Evolutionary conservation across 257 asterid genomes (phyloP).

Genomic region (Osmanthus fragrans): DNA sequence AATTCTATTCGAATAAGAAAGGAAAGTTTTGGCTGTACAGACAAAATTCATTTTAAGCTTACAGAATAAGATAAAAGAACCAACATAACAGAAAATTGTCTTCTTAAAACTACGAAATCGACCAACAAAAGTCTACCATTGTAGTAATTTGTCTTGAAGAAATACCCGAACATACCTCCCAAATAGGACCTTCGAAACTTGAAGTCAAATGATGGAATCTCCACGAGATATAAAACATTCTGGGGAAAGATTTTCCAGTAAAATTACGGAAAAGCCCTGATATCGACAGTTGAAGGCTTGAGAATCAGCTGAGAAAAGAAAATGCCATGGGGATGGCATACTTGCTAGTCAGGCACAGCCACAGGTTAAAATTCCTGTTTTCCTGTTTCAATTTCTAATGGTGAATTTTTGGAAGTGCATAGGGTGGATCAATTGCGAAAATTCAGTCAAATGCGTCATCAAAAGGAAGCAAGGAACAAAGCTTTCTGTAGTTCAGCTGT

Average conservation of each 20-base stretch:
- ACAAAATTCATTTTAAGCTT: background rate
- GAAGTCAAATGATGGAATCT: no score
- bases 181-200: background rate
- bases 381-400: background rate
- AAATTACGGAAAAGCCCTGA: background rate
- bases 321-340: background rate
- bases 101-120: background rate
- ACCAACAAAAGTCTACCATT: constrained; percentile 22
- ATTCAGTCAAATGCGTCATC: background rate
- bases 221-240: background rate
- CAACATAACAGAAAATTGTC: constrained; percentile 5
- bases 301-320: background rate
- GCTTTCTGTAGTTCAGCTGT: constrained; percentile 33
- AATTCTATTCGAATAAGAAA: background rate
- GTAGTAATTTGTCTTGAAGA: constrained; percentile 23
- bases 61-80: background rate
- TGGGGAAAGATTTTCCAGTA: background rate
- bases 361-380: background rate
- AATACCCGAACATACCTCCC: background rate
- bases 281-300: background rate
- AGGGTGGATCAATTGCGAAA: background rate
- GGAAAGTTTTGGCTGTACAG: background rate
- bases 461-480: constrained; percentile 23
- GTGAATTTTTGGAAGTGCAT: background rate
- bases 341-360: background rate